Conservation (phyloP, 169 alveolate species). For the Cryptosporidium felis region DNA sequence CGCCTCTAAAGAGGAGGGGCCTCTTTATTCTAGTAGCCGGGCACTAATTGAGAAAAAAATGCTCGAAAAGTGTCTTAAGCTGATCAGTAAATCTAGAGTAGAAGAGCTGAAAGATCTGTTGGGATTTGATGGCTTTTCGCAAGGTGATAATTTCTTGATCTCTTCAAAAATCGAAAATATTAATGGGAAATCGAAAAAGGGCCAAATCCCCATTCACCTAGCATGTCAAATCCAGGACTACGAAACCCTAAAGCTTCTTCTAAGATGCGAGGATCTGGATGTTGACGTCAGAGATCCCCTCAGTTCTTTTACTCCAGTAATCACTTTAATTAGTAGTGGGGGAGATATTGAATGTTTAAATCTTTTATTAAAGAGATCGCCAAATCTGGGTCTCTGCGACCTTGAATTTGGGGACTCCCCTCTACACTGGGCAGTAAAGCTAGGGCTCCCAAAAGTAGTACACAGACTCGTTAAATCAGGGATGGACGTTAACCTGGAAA, state of each 20-base stretch:
- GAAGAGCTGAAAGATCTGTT: slow-evolving; percentile 1
- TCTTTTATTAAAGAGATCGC: slow-evolving; percentile 32
- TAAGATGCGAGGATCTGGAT: slow-evolving; percentile 29
- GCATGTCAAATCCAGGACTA: slow-evolving; percentile 56
- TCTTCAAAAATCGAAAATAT: not conserved
- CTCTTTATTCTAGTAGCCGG: no score
- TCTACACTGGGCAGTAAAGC: slow-evolving; percentile 55
- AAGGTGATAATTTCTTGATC: not conserved
- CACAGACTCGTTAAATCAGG: slow-evolving; percentile 55
- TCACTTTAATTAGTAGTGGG: slow-evolving; percentile 47
- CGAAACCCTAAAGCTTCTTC: slow-evolving; percentile 2
- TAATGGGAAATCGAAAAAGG: slow-evolving; percentile 14
- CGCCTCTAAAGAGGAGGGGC: no score
- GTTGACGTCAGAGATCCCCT: slow-evolving; percentile 32
- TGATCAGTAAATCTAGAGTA: slow-evolving; percentile 15
- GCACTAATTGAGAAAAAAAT: not conserved
- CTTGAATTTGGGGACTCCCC: slow-evolving; percentile 55
- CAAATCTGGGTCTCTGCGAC: slow-evolving; percentile 50
- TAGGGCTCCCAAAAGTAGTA: slow-evolving; percentile 37
- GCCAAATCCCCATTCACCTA: slow-evolving; percentile 23
- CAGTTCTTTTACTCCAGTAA: slow-evolving; percentile 48
- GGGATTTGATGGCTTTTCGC: not conserved
- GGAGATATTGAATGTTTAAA: slow-evolving; percentile 59
- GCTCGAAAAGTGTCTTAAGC: slow-evolving; percentile 52
- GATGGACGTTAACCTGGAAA: not conserved